Conservation (phyloP, 2,329 filamentous ascomycete species). For the Verticillium nubilum region DNA sequence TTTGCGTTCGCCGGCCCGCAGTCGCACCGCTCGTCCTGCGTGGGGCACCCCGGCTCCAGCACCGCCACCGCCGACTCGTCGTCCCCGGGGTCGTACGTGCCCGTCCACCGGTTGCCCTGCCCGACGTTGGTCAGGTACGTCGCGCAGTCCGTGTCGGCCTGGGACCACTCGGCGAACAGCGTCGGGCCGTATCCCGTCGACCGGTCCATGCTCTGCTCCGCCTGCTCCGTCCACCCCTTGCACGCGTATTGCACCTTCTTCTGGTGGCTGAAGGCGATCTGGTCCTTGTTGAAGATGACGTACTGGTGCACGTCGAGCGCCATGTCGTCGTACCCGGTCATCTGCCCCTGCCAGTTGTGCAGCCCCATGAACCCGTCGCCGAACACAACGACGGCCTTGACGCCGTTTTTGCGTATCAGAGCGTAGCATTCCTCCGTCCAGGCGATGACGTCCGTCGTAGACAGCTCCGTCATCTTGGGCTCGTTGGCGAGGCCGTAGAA, state of each 20-base stretch:
- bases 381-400: slow-evolving; percentile 70
- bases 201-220: slow-evolving; percentile 64
- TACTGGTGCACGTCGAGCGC: slow-evolving; percentile 98
- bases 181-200: slow-evolving; percentile 84
- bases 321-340: slow-evolving; percentile 65
- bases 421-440: slow-evolving; percentile 76
- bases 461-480: slow-evolving; percentile 76
- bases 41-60: slow-evolving; percentile 69
- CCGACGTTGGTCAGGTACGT: slow-evolving; percentile 83
- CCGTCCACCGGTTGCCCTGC: slow-evolving; percentile 86
- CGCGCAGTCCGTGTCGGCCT: slow-evolving; percentile 95
- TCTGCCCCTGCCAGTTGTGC: slow-evolving; percentile 80
- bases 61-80: slow-evolving; percentile 45
- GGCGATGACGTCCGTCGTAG: slow-evolving; percentile 58
- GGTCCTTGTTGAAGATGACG: slow-evolving; percentile 90
- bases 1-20: slow-evolving; percentile 75
- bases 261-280: slow-evolving; percentile 76
- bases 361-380: slow-evolving; percentile 94
- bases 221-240: slow-evolving; percentile 77
- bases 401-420: slow-evolving; percentile 70
- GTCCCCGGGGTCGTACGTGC: slow-evolving; percentile 70
- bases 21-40: slow-evolving; percentile 57
- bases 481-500: slow-evolving; percentile 97
- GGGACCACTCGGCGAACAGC: slow-evolving; percentile 93
- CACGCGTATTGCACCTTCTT: slow-evolving; percentile 86